Evolutionary conservation across 345 rosid species (phyloP).

Genomic region (Nasturtium officinale): DNA sequence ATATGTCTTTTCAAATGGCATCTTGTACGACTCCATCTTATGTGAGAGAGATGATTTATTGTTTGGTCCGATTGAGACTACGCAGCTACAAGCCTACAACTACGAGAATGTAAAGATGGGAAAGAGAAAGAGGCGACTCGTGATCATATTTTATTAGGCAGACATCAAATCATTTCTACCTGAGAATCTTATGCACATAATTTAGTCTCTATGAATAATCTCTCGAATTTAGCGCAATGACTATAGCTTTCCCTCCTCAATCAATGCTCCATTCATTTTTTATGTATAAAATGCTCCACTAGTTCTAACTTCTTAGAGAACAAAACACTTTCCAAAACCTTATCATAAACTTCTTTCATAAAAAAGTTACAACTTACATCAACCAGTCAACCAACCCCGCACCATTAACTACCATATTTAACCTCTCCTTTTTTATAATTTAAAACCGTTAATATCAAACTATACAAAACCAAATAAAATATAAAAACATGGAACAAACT

Average conservation of each 20-base stretch:
- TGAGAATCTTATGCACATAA: slow-evolving; percentile 22
- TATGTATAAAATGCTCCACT: slow-evolving; percentile 4
- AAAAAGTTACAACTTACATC: slow-evolving; percentile 28
- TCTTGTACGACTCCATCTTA: slow-evolving; percentile 10
- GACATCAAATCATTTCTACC: slow-evolving; percentile 37
- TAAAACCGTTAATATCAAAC: background rate
- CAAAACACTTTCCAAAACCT: slow-evolving; percentile 15
- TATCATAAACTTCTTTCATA: slow-evolving; percentile 21
- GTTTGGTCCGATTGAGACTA: slow-evolving; percentile 36
- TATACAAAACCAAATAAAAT: background rate
- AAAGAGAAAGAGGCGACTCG: slow-evolving; percentile 26
- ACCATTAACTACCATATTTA: slow-evolving; percentile 17
- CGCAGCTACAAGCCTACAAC: slow-evolving; percentile 14
- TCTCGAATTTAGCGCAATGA: slow-evolving; percentile 26
- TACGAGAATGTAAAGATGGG: slow-evolving; percentile 37
- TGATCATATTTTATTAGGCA: slow-evolving; percentile 30
- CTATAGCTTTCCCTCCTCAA: slow-evolving; percentile 20
- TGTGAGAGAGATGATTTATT: slow-evolving; percentile 28
- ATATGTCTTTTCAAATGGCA: background rate
- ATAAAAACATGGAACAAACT: background rate
- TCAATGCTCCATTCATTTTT: slow-evolving; percentile 33
- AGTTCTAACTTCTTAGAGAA: slow-evolving; percentile 17
- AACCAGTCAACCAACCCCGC: slow-evolving; percentile 34
- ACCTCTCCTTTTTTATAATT: background rate
- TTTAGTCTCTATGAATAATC: slow-evolving; percentile 7